Evolutionary conservation across 768 basidiomycete species (phyloP), one percentile per base, ranked within the genome.

Genomic region (Clitopilus passeckerianus): DNA sequence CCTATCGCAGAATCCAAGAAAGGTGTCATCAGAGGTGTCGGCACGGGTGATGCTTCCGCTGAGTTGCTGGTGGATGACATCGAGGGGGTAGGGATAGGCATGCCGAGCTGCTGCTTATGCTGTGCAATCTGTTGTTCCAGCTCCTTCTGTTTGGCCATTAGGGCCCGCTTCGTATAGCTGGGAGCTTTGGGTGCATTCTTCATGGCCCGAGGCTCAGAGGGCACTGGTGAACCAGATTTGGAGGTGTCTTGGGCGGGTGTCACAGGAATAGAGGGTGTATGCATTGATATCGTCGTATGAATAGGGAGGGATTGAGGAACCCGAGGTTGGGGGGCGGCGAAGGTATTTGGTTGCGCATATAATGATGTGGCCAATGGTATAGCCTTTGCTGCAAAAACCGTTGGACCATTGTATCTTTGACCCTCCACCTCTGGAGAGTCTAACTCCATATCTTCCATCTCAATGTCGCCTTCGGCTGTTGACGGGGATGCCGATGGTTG

Each of bases 101-200:
- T 50, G 34, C 58, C 72, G 24, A 77, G 66, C 65, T 79, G 77
- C 60, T 67, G 33, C 63, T 74, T 76, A 50, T 70, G 73, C 59
- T 66, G 66, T 2, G 74, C 67, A 43, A 80, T 77, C 58, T 71
- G 69, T 58, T 78, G 76, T 63, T 81, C 78, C 27, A 80, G 65
- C 34, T 80, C 79, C 68, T 74, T 79, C 56, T 78, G 76, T 60
- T 75, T 69, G 7, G 74, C 77, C 27, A 76, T 41, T 15, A 79
- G 68, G 16, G 74, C 71, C 12, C 73, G 72, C 61, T 77, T 78
- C 22, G 68, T 67, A 57, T 66, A 74, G 56, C 69, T 76, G n/a
- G 77, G 75, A 15, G 68, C 71, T 50, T 69, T 74, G 1, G 77
- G 74, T 12, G 70, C 65, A 53, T 68, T 75, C 61, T 75, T 74